phyloP scores from a whole-genome alignment of 2,329 filamentous ascomycete genomes.

The Podosphaera xanthii region DNA sequence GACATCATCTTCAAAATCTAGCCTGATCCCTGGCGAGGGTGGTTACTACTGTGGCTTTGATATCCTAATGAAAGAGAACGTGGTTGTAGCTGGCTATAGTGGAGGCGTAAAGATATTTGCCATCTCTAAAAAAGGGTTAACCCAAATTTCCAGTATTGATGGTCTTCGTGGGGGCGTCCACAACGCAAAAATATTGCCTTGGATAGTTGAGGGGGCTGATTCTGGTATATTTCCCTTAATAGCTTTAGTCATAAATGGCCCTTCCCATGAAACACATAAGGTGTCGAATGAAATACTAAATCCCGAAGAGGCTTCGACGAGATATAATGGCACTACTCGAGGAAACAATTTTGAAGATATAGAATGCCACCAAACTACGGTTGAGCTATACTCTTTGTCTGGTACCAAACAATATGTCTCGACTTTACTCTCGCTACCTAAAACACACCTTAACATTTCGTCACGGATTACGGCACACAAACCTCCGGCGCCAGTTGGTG shows the following conservation, averaged over 20 bases:
- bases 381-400: conserved; percentile 63
- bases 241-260: conserved; percentile 61
- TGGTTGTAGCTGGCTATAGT: conserved; percentile 57
- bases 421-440: conserved; percentile 49
- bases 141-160: conserved; percentile 45
- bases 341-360: conserved; percentile 20
- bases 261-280: conserved; percentile 21
- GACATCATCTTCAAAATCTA: conserved; percentile 26
- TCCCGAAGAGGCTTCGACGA: conserved; percentile 7
- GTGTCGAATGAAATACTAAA: conserved; percentile 4
- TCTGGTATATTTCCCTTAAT: conserved; percentile 46
- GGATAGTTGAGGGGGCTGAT: conserved; percentile 30
- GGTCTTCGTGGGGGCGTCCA: conserved; percentile 61
- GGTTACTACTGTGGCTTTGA: conserved; percentile 72
- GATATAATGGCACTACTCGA: conserved; percentile 9
- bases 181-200: conserved; percentile 62
- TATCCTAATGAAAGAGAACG: conserved; percentile 39
- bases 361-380: conserved; percentile 59
- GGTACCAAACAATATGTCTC: conserved; percentile 48
- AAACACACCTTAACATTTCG: conserved; percentile 33
- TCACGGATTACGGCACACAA: conserved; percentile 39
- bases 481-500: conserved; percentile 46
- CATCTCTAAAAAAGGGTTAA: conserved; percentile 48
- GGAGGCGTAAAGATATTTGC: conserved; percentile 56
- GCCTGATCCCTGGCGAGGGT: conserved; percentile 38